phyloP scores from a whole-genome alignment of 2,329 filamentous ascomycete genomes.

The Colletotrichum tofieldiae region DNA sequence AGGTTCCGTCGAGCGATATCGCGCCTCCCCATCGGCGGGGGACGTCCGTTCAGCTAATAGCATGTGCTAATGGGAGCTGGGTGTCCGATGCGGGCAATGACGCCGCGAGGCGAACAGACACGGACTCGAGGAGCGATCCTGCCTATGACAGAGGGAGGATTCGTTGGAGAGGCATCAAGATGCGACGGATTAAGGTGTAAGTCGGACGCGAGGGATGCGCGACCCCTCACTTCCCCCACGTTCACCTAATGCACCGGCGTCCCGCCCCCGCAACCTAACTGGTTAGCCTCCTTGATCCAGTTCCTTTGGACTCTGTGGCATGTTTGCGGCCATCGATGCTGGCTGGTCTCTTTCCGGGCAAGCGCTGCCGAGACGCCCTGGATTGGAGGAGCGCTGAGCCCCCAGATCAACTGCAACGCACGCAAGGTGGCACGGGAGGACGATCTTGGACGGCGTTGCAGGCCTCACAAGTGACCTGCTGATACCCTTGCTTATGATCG shows the following conservation, averaged over 20 bases:
- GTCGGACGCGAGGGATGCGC: conserved; percentile 16
- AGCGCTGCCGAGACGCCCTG: conserved; percentile 18
- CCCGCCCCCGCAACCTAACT: conserved; percentile 34
- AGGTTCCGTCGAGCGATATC: conserved; percentile 13
- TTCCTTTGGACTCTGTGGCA: conserved; percentile 2
- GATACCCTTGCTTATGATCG: background rate
- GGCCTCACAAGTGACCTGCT: background rate
- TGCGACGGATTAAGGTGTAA: conserved; percentile 39
- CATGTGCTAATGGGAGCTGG: conserved; percentile 31
- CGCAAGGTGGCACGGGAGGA: background rate
- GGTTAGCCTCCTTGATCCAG: background rate
- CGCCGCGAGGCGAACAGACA: conserved; percentile 12
- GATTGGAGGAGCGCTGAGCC: conserved; percentile 19
- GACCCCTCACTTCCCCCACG: conserved; percentile 52
- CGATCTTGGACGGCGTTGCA: conserved; percentile 2
- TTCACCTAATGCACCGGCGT: conserved; percentile 49
- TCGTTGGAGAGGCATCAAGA: conserved; percentile 28
- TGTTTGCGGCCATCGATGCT: conserved; percentile 28
- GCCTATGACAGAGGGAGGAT: conserved; percentile 26
- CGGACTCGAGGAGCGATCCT: conserved; percentile 7
- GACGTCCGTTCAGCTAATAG: conserved; percentile 21
- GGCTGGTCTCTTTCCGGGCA: conserved; percentile 7
- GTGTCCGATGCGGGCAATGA: conserved; percentile 13
- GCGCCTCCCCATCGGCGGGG: background rate
- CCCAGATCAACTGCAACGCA: conserved; percentile 2